These are phyloP conservation scores for Areca catechu DNA, from an alignment of 176 grass and related monocot genomes.

Conservation along the genomic window DNA sequence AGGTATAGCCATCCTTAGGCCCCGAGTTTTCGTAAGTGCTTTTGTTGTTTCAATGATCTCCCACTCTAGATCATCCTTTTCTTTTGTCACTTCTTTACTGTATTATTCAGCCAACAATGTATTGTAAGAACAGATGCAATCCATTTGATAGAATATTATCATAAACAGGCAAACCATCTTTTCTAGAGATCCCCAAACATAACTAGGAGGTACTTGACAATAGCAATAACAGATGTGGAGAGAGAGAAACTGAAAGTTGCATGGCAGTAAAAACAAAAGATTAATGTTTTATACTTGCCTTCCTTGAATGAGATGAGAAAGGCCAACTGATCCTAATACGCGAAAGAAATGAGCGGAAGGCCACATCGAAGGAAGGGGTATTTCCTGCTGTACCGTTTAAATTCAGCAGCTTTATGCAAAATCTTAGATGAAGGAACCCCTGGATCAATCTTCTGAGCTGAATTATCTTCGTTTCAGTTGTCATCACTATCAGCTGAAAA, in stretches of 20 bases:
- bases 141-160: background rate
- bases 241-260: background rate
- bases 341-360: conserved; percentile 76
- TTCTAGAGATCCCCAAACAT: conserved; percentile 1
- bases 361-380: conserved; percentile 78
- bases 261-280: conserved; percentile 3
- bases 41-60: conserved; percentile 75
- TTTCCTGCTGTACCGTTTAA: conserved; percentile 62
- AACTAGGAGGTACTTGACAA: background rate
- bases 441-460: conserved; percentile 29
- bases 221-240: too few species aligned
- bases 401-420: conserved; percentile 39
- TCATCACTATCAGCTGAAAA: background rate
- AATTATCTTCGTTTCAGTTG: conserved; percentile 20
- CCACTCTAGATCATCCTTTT: conserved; percentile 97
- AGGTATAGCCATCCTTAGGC: conserved; percentile 63
- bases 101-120: background rate
- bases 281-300: conserved; percentile 32
- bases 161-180: background rate
- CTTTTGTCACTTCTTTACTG: conserved; percentile 89
- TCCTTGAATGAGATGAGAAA: conserved; percentile 82
- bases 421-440: conserved; percentile 27
- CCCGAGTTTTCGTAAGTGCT: conserved; percentile 64
- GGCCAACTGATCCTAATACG: conserved; percentile 78
- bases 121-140: background rate